Evolutionary conservation across 2,329 filamentous ascomycete genomes (phyloP).

Genomic region (Scytalidium sp.): DNA sequence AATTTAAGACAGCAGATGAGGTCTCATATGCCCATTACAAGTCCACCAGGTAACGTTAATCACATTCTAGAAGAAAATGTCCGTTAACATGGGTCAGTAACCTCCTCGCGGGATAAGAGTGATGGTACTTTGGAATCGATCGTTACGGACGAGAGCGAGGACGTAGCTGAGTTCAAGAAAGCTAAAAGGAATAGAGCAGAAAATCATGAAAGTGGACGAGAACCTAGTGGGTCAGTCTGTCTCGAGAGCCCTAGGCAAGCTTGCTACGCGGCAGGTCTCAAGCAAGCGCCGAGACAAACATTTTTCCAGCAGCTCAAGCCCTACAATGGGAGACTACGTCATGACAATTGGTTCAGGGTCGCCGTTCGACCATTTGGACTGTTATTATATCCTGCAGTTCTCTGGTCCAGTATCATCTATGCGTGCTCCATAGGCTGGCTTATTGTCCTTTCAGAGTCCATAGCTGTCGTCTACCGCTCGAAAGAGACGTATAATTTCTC

Average conservation of each 20-base stretch:
- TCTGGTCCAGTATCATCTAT: constrained; percentile 87
- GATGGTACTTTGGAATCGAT: neutral
- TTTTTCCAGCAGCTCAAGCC: constrained; percentile 72
- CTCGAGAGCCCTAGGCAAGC: neutral
- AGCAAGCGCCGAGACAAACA: constrained; percentile 63
- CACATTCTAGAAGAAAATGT: too few species aligned
- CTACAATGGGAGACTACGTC: constrained; percentile 74
- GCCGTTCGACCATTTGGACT: constrained; percentile 80
- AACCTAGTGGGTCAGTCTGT: neutral
- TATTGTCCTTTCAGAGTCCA: constrained; percentile 87
- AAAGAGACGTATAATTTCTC: constrained; percentile 74
- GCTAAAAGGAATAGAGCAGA: neutral
- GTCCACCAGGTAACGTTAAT: too few species aligned
- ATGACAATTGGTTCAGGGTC: constrained; percentile 77
- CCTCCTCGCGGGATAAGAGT: neutral
- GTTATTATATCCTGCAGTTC: constrained; percentile 80
- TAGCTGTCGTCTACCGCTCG: constrained; percentile 75
- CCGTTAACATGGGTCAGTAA: neutral
- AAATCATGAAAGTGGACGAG: neutral
- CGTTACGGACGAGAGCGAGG: too few species aligned
- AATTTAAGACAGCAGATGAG: too few species aligned
- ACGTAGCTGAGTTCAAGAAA: neutral
- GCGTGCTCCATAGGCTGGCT: constrained; percentile 90
- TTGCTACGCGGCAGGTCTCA: constrained; percentile 70
- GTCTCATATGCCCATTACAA: too few species aligned